Base-by-base conservation (phyloP, 306 rosid genomes). In the Neltuma alba region DNA sequence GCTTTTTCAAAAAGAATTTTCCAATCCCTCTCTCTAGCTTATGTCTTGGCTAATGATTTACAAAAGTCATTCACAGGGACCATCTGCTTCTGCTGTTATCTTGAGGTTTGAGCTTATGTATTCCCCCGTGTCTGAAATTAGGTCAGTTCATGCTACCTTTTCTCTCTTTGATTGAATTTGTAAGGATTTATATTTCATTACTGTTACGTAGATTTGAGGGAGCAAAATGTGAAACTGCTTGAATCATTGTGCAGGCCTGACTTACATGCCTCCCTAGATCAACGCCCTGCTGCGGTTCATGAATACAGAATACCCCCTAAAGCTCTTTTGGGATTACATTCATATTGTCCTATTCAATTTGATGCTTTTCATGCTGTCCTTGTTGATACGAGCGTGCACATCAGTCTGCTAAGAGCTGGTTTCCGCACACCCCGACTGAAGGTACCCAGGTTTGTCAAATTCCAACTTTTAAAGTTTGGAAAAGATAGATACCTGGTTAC, bases 21-120 rank as follows among this genome's bases (percentile, higher is more conserved):
- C 28, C 28, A 21, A 21, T 54, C 2, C 45, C 31, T 36, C 41
- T 45, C 68, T 71, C 47, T 50, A 27, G 45, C 27, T 28, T 70
- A 62, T 80, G 74, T 74, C 58, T 72, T 48, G 80, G 45, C 48
- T 76, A 74, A 61, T 52, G 60, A 55, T 45, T 40, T 9, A 14
- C 40, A 27, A 45, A 44, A 25, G 9, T 40, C 75, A 80, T 68
- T 71, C 76, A 65, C 91, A 94, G 97, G 96, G 87, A 37, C 86
- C 83, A 64, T 84, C 97, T n/a, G 11, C 34, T 25, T 88, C 97
- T 76, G 77, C 92, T 47, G 88, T 92, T 79, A 86, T 94, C 86
- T 76, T 94, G 93, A 92, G 92, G 92, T 94, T 94, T 81, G 98
- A 94, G 87, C 97, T 92, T 54, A 84, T 94, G 93, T 88, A 88